phyloP scores from a whole-genome alignment of 257 asterid species.

The Primulina huaijiensis region DNA sequence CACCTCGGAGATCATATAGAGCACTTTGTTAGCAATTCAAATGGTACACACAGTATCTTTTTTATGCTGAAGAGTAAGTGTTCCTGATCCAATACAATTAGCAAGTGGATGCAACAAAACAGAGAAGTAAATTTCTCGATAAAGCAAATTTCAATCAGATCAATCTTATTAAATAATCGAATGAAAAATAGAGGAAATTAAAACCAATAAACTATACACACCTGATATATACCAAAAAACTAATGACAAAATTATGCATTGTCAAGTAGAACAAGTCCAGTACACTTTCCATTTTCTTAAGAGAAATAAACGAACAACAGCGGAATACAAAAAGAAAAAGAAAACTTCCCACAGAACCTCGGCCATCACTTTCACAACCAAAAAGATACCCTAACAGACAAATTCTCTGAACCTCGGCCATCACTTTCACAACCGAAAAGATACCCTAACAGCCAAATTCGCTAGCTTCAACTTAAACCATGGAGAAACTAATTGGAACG shows the following conservation, averaged over 20 bases:
- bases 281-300: not conserved
- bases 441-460: not conserved
- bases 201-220: not conserved
- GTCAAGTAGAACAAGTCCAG: not conserved
- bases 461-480: not conserved
- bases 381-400: not conserved
- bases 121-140: not conserved
- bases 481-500: slow-evolving; percentile 1
- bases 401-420: not conserved
- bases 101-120: not conserved
- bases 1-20: not conserved
- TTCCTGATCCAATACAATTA: not conserved
- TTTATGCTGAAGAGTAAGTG: too few species aligned
- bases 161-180: not conserved
- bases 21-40: not conserved
- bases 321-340: not conserved
- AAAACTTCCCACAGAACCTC: not conserved
- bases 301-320: not conserved
- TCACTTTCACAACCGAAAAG: not conserved
- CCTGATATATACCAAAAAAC: not conserved
- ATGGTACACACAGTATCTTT: too few species aligned
- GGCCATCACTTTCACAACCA: not conserved
- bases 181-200: not conserved
- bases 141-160: not conserved
- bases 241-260: not conserved